Evolutionary conservation across 177 flowering plant species (phyloP).

Genomic region (Telopea speciosissima): DNA sequence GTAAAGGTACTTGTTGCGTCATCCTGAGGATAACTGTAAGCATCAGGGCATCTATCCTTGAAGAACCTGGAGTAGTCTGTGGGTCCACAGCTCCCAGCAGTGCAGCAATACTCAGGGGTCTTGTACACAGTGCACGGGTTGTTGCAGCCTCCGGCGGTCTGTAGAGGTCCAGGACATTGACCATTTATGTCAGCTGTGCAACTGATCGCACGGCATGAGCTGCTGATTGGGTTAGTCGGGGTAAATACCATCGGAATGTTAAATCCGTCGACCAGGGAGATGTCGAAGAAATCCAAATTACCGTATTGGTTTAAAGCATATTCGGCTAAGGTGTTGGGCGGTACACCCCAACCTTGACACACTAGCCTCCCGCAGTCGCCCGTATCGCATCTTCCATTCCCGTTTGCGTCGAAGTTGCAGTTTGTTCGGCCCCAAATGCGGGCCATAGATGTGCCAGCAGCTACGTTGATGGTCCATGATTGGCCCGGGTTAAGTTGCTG

Average conservation of each 20-base stretch:
- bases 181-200: conserved; percentile 38
- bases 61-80: conserved; percentile 32
- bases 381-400: conserved; percentile 26
- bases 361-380: conserved; percentile 34
- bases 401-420: conserved; percentile 28
- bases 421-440: conserved; percentile 38
- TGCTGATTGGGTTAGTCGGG: conserved; percentile 19
- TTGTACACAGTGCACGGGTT: conserved; percentile 41
- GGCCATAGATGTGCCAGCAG: conserved; percentile 19
- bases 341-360: conserved; percentile 24
- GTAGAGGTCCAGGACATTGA: conserved; percentile 32
- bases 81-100: conserved; percentile 26
- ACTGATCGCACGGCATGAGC: conserved; percentile 19
- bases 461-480: conserved; percentile 27
- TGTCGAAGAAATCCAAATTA: conserved; percentile 42
- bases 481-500: conserved; percentile 25
- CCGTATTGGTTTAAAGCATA: conserved; percentile 26
- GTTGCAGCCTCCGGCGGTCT: conserved; percentile 36
- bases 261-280: conserved; percentile 57
- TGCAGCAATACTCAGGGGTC: conserved; percentile 31
- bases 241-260: conserved; percentile 46
- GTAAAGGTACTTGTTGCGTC: conserved; percentile 37
- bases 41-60: conserved; percentile 39
- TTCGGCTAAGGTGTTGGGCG: conserved; percentile 38
- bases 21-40: conserved; percentile 52